Evolutionary conservation across 495 filamentous ascomycete species (phyloP), one percentile per base, ranked within the genome.

Genomic region (Astrocystis sublimbata): DNA sequence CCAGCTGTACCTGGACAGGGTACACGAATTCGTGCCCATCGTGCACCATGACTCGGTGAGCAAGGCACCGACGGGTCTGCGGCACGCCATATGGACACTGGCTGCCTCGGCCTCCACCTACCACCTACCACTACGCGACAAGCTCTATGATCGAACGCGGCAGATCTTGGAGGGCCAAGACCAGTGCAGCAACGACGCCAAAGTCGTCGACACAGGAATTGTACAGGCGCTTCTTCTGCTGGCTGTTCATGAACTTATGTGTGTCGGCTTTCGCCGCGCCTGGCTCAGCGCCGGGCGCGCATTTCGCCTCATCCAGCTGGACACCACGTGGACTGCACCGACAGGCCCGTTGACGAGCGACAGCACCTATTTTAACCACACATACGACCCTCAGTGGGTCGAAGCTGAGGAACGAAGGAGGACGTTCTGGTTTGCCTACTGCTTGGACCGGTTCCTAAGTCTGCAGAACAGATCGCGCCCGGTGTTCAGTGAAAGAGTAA

Each of bases 341-440:
- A 6, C 19, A 4, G n/a, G 42, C 2, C 12, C 17, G 6, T 3
- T 15, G 12, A 19, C 42, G 17, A 19, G 24, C 17, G 42, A 45
- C 12, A 21, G 6, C 12, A 45, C 12, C 6, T 4, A 6, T 19
- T 10, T 19, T 10, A 19, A 10, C 31, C 10, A n/a, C 8, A 21
- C 6, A 19, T 5, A 31, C 51, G 8, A 40, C 12, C 30, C 26
- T 4, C 51, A 40, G 9, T 55, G 51, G 51, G 53, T 78, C 7
- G 78, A 81, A 31, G 53, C 65, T 0, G 79, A 82, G 61, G 73
- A 78, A 53, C 74, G 75, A 51, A 49, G 78, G 21, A 64, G 79
- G 15, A 73, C 72, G 0, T 79, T 81, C 50, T 82, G 79, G 79
- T 63, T 80, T 50, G 78, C 78, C 0, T 80, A 73, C 52, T 72